Evolutionary conservation across 768 basidiomycete genomes (phyloP).

Genomic region (Mycena kentingensis): DNA sequence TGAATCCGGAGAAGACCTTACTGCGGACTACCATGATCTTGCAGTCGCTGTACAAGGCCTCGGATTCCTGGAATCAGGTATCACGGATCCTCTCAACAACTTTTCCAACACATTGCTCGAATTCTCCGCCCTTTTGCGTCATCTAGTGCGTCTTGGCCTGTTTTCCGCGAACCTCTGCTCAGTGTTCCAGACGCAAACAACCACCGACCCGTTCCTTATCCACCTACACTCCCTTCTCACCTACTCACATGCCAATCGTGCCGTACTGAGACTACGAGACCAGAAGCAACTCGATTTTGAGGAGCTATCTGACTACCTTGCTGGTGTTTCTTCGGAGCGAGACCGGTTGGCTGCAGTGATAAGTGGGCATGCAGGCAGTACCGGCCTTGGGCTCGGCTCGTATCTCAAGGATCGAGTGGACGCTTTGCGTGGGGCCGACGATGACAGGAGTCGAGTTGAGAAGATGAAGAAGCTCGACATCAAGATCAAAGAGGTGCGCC

Average conservation of each 20-base stretch:
- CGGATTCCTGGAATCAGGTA: conserved; percentile 97
- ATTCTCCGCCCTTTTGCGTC: conserved; percentile 87
- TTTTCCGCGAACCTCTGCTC: neutral
- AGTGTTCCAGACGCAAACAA: conserved; percentile 72
- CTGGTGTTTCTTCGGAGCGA: conserved; percentile 89
- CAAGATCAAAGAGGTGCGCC: conserved; percentile 90
- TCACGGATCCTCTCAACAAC: conserved; percentile 95
- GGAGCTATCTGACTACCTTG: conserved; percentile 92
- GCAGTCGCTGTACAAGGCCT: conserved; percentile 95
- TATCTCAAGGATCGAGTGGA: conserved; percentile 95
- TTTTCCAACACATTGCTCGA: conserved; percentile 96
- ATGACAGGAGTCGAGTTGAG: conserved; percentile 89
- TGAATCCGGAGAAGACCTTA: conserved; percentile 89
- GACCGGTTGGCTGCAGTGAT: conserved; percentile 90
- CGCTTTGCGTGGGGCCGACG: conserved; percentile 87
- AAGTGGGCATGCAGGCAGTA: conserved; percentile 84
- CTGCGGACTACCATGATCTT: conserved; percentile 95
- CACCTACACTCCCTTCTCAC: conserved; percentile 90
- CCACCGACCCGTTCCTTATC: conserved; percentile 86
- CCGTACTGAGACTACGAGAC: conserved; percentile 93
- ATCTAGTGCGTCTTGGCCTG: conserved; percentile 55
- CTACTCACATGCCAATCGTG: conserved; percentile 91
- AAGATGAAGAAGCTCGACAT: conserved; percentile 90
- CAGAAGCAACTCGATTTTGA: conserved; percentile 99
- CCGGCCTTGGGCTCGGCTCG: conserved; percentile 79